Conservation (phyloP, 345 rosid genomes). For the Triadica sebifera region DNA sequence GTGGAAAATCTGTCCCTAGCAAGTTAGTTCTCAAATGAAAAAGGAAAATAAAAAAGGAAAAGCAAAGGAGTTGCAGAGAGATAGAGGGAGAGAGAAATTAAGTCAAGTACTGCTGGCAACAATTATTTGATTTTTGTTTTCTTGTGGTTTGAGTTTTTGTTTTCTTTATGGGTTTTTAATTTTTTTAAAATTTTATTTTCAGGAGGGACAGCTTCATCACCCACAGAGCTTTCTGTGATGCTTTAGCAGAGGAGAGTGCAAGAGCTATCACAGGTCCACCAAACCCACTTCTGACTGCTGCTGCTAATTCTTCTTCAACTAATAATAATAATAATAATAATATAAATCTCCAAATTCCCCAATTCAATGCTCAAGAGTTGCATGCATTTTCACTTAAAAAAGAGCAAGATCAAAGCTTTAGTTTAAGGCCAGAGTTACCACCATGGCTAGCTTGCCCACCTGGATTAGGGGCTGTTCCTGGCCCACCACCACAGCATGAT, state of each 20-base stretch:
- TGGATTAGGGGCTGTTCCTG: conserved; percentile 16
- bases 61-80: background rate
- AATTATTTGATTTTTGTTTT: conserved; percentile 28
- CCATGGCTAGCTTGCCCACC: conserved; percentile 54
- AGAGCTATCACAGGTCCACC: conserved; percentile 31
- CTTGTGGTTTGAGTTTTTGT: conserved; percentile 5
- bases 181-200: conserved; percentile 17
- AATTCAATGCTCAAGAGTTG: conserved; percentile 35
- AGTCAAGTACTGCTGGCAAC: conserved; percentile 30
- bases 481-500: conserved; percentile 30
- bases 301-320: conserved; percentile 1
- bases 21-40: conserved; percentile 13
- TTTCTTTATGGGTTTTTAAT: background rate
- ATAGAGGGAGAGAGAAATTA: background rate
- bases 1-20: conserved; percentile 32
- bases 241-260: conserved; percentile 70
- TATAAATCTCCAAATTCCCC: conserved; percentile 38
- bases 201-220: conserved; percentile 96
- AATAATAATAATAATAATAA: background rate
- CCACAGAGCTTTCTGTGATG: conserved; percentile 96
- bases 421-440: conserved; percentile 37
- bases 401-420: conserved; percentile 39
- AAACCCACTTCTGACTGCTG: conserved; percentile 19
- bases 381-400: conserved; percentile 46
- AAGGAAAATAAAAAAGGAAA: background rate